A percentile compares a stretch with the other conserved stretches of the same genome.
Conservation (phyloP, 768 basidiomycete species). For the Tephrocybe sp. region DNA sequence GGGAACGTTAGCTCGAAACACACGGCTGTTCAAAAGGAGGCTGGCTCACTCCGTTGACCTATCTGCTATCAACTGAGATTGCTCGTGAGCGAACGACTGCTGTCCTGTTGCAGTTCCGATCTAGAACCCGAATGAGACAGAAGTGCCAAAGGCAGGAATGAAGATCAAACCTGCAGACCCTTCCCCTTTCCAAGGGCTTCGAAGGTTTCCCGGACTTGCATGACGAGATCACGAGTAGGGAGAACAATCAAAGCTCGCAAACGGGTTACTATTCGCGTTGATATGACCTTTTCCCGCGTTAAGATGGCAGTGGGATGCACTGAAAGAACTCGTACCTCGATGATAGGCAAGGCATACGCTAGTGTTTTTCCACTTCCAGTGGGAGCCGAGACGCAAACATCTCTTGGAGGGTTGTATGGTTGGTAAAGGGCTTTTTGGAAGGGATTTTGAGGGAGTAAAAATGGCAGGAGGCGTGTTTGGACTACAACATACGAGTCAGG, state of each 20-base stretch:
- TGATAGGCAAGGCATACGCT: conserved; percentile 91
- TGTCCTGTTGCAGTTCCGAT: conserved; percentile 89
- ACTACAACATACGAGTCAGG: conserved; percentile 44
- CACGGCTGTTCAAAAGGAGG: neutral
- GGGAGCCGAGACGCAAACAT: conserved; percentile 94
- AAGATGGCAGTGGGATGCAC: neutral
- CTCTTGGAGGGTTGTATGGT: conserved; percentile 66
- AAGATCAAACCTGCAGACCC: conserved; percentile 68
- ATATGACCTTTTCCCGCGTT: conserved; percentile 55
- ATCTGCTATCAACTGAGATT: conserved; percentile 73
- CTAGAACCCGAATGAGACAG: conserved; percentile 28
- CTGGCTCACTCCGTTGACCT: conserved; percentile 46
- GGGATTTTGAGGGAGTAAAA: conserved; percentile 56
- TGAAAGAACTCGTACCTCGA: conserved; percentile 59
- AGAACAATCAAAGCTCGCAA: conserved; percentile 87
- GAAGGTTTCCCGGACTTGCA: conserved; percentile 91
- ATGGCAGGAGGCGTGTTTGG: conserved; percentile 85
- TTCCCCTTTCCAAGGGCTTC: conserved; percentile 84
- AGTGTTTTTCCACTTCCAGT: conserved; percentile 98
- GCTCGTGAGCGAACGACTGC: conserved; percentile 92
- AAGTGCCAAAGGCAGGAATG: neutral
- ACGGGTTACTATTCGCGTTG: conserved; percentile 73
- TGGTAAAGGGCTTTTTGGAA: conserved; percentile 53
- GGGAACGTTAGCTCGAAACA: conserved; percentile 5
- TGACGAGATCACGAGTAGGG: conserved; percentile 91